Percentiles rank a stretch among this genome's conserved stretches.
phyloP scores from a whole-genome alignment of 257 asterid species.

The Ehretia macrophylla region DNA sequence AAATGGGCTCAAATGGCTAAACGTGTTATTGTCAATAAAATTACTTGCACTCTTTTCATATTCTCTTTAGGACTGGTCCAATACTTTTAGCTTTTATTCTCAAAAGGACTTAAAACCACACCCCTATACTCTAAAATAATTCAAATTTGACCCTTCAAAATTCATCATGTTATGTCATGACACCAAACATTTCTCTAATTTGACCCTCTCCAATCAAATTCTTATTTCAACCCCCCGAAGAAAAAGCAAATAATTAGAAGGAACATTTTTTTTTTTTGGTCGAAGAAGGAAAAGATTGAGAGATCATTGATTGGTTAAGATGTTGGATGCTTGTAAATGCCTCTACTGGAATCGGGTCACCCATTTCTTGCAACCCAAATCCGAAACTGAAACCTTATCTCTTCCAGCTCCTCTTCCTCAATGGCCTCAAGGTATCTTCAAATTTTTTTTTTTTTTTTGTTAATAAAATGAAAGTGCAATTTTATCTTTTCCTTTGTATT shows the following conservation, averaged over 20 bases:
- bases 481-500: no score
- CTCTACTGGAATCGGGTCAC: conserved; percentile 46
- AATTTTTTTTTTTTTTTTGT: not conserved
- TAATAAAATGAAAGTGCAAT: not conserved
- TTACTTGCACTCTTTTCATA: no score
- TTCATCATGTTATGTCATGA: no score
- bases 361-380: conserved; percentile 34
- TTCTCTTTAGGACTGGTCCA: no score
- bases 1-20: no score
- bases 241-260: no score
- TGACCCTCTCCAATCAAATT: not conserved
- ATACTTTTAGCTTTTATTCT: no score
- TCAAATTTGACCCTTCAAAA: not conserved
- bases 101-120: no score
- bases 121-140: not conserved
- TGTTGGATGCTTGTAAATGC: conserved; percentile 51
- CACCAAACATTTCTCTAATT: not conserved
- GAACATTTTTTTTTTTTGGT: no score
- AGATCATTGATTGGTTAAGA: conserved; percentile 9
- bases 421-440: conserved; percentile 66
- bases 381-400: conserved; percentile 42
- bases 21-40: no score
- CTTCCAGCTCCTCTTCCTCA: conserved; percentile 78
- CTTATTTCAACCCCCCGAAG: no score
- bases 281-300: not conserved